phyloP scores from a whole-genome alignment of 2,329 filamentous ascomycete genomes.

The Fusarium hainanense region DNA sequence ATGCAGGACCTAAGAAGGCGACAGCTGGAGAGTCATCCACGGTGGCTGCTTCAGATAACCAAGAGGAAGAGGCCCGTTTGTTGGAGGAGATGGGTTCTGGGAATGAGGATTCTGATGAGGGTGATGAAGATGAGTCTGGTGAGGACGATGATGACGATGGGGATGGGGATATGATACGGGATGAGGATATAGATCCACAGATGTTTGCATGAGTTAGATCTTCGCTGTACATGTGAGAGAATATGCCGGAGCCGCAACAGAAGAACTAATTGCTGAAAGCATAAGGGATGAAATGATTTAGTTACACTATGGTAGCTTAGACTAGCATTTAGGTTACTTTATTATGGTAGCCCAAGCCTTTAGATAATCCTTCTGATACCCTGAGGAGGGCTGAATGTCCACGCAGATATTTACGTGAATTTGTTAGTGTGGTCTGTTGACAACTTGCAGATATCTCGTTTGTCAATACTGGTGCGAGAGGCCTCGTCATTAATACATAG shows the following conservation, averaged over 20 bases:
- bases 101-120: constrained; percentile 47
- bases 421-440: too few species aligned
- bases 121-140: constrained; percentile 46
- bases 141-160: constrained; percentile 41
- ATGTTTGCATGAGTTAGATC: not conserved
- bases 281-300: too few species aligned
- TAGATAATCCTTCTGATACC: too few species aligned
- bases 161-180: constrained; percentile 17
- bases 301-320: too few species aligned
- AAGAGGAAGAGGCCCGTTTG: constrained; percentile 40
- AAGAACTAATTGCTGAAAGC: too few species aligned
- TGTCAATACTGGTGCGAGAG: not conserved
- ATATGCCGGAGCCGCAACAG: not conserved
- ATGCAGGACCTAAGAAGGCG: constrained; percentile 30
- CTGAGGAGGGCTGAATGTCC: too few species aligned
- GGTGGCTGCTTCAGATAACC: constrained; percentile 31
- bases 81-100: constrained; percentile 43
- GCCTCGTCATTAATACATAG: too few species aligned
- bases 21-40: constrained; percentile 30
- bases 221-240: not conserved
- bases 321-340: too few species aligned
- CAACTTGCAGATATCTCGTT: not conserved
- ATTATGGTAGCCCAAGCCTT: too few species aligned
- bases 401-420: too few species aligned
- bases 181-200: not conserved